phyloP scores from a whole-genome alignment of 148 eudicot species.

The Nyssa sinensis region DNA sequence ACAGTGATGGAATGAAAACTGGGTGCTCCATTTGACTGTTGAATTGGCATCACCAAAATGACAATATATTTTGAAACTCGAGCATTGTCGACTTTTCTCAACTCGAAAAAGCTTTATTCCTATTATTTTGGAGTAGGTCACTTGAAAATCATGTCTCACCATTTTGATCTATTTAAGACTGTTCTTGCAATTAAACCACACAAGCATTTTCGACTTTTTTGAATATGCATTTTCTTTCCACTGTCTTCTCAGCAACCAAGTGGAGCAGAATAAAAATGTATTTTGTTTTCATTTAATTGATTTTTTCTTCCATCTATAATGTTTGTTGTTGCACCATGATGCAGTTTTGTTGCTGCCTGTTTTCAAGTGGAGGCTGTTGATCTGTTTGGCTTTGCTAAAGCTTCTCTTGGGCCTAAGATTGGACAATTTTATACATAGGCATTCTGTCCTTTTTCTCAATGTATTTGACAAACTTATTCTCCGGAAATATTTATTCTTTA shows the following conservation, averaged over 20 bases:
- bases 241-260: background rate
- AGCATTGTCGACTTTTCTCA: too few relatives aligned
- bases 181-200: too few relatives aligned
- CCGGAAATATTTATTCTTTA: background rate
- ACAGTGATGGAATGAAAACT: background rate
- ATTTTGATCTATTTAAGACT: too few relatives aligned
- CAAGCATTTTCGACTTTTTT: background rate
- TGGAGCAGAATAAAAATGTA: background rate
- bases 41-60: too few relatives aligned
- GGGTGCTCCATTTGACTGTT: too few relatives aligned
- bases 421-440: background rate
- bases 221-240: background rate
- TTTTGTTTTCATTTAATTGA: background rate
- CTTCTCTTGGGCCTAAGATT: background rate
- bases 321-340: background rate
- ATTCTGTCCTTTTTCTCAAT: background rate
- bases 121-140: too few relatives aligned
- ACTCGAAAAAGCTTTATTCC: too few relatives aligned
- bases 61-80: too few relatives aligned
- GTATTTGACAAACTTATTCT: background rate
- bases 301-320: background rate
- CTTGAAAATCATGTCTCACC: too few relatives aligned
- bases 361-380: slow-evolving; percentile 11
- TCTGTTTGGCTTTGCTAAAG: background rate
- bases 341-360: slow-evolving; percentile 42